Percentiles rank a stretch among this genome's conserved stretches.
These are phyloP conservation scores for Candida palmyrensis DNA, from an alignment of 805 yeast species.

Conservation along the genomic window DNA sequence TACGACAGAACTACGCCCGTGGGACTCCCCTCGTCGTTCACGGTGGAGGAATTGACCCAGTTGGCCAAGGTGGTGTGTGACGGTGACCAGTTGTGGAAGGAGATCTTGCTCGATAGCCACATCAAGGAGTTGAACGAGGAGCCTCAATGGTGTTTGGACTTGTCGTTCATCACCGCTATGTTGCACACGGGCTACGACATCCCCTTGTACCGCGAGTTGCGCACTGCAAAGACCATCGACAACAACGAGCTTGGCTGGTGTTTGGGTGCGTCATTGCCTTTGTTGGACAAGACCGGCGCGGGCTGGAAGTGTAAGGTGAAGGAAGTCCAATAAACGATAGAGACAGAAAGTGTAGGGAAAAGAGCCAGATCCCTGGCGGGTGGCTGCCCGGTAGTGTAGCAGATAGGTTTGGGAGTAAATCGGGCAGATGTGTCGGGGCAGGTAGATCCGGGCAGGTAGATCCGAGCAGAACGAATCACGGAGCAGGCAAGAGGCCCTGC, in stretches of 20 bases:
- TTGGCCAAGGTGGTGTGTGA: slow-evolving; percentile 80
- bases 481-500: too few relatives aligned
- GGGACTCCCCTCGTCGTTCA: slow-evolving; percentile 90
- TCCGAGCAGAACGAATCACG: too few relatives aligned
- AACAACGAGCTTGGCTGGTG: slow-evolving; percentile 98
- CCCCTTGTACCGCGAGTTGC: slow-evolving; percentile 82
- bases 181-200: slow-evolving; percentile 96
- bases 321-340: slow-evolving; percentile 8
- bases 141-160: slow-evolving; percentile 93
- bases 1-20: slow-evolving; percentile 92
- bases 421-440: too few relatives aligned
- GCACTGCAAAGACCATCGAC: slow-evolving; percentile 85
- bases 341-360: too few relatives aligned
- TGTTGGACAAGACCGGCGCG: slow-evolving; percentile 55
- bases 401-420: too few relatives aligned
- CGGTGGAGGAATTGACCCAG: slow-evolving; percentile 77
- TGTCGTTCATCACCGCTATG: slow-evolving; percentile 84
- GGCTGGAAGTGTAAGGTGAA: slow-evolving; percentile 66
- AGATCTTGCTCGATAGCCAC: slow-evolving; percentile 60
- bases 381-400: too few relatives aligned
- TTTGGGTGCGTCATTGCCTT: slow-evolving; percentile 92
- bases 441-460: too few relatives aligned
- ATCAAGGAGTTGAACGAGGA: slow-evolving; percentile 62
- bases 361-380: too few relatives aligned
- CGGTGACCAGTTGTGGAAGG: slow-evolving; percentile 77